A percentile compares a stretch with the other conserved stretches of the same genome.
Conservation (phyloP, 352 stramenopile genomes). For the Paralagenidium karlingii region DNA sequence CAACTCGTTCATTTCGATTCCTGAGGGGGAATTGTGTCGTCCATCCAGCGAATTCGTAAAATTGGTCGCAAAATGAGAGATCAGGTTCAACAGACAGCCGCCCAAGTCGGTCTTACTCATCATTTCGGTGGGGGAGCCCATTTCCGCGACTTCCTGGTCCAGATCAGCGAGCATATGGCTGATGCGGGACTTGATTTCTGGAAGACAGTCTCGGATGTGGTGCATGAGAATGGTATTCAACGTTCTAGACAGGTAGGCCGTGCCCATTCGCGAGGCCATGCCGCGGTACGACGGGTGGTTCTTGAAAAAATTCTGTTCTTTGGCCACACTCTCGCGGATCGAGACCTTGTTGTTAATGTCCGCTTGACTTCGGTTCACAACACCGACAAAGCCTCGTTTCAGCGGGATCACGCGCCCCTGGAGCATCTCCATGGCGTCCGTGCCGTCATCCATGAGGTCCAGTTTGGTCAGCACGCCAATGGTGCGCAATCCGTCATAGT, state of each 20-base stretch:
- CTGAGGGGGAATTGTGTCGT: constrained; percentile 65
- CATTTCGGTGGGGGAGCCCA: constrained; percentile 86
- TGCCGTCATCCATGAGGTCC: constrained; percentile 99
- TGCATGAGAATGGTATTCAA: constrained; percentile 99
- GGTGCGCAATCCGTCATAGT: constrained; percentile 89
- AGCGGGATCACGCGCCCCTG: constrained; percentile 95
- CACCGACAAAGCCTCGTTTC: constrained; percentile 95
- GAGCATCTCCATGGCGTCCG: constrained; percentile 95
- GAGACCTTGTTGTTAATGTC: constrained; percentile 95
- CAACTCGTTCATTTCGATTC: constrained; percentile 81
- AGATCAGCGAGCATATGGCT: constrained; percentile 92
- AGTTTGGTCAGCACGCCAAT: constrained; percentile 99
- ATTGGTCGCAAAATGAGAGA: constrained; percentile 87
- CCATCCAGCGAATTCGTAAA: constrained; percentile 87
- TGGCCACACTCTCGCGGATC: constrained; percentile 91
- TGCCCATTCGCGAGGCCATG: constrained; percentile 92
- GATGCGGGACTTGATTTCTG: constrained; percentile 98
- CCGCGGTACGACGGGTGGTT: constrained; percentile 92
- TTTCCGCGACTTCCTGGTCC: constrained; percentile 90
- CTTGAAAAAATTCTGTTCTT: constrained; percentile 97
- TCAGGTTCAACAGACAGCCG: constrained; percentile 88
- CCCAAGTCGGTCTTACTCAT: constrained; percentile 87
- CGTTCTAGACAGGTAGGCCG: constrained; percentile 90
- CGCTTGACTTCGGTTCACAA: constrained; percentile 97
- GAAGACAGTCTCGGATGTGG: constrained; percentile 97